Evolutionary conservation across 768 basidiomycete genomes (phyloP), one percentile per base, ranked within the genome.

Genomic region (Lepiota brunneoincarnata): DNA sequence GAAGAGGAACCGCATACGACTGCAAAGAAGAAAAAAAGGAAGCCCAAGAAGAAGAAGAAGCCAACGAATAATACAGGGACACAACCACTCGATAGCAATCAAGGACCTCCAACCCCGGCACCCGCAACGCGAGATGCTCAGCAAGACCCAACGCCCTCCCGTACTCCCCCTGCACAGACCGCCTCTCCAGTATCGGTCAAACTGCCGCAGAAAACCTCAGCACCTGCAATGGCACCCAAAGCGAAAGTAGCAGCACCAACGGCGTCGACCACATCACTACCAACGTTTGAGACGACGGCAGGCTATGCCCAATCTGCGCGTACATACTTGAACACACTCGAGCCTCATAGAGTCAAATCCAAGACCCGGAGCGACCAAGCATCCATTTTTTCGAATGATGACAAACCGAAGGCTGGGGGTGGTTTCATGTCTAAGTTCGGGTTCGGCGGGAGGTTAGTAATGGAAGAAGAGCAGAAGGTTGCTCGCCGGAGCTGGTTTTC

Each of bases 11-110:
- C 37, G 20, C 21, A 20, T 28, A 24, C 50, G 0, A 61, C 71
- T 2, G 44, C 67, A 1, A 69, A 75, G 42, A 89, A 89, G 63
- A 71, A 70, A 74, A 89, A 87, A 67, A 87, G 89, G 68, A 86
- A 86, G 67, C 87, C 86, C 69, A 89, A 87, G 60, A 70, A 78
- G 18, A 89, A 86, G 73, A 91, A 89, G 66, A 89, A 86, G 69
- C 83, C 81, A 67, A 79, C 80, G 59, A 50, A 70, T 17, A 54
- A 67, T 3, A 45, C 69, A 34, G 59, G 48, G 15, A 51, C 63
- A 43, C 59, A 61, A 6, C 56, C 58, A 6, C 58, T 49, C 11
- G 61, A 62, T 42, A 61, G 60, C 6, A 49, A 55, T 6, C 63
- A 54, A n/a, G 52, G 51, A n/a, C 61, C 54, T 20, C 62, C 58